Percentiles rank a stretch among this genome's conserved stretches.
Conservation (phyloP, 2,329 filamentous ascomycete genomes). For the Alternaria triticina region DNA sequence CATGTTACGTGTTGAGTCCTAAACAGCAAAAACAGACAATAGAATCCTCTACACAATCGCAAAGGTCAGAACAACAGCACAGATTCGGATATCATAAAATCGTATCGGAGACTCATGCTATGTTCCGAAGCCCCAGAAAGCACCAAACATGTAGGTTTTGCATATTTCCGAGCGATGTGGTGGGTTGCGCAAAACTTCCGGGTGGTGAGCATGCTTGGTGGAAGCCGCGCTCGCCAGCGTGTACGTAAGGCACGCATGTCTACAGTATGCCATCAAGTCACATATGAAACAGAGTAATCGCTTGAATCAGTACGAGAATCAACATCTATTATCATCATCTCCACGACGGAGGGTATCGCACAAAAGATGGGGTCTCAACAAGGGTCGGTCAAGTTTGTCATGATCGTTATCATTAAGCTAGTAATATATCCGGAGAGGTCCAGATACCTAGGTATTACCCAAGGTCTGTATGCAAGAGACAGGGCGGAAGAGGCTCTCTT, state of each 20-base stretch:
- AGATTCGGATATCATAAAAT: not conserved
- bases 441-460: not conserved
- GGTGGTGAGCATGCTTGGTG: not conserved
- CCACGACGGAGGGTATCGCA: not conserved
- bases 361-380: not conserved
- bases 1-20: not conserved
- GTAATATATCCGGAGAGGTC: not conserved
- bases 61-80: not conserved
- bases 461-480: not conserved
- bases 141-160: accelerated
- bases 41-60: accelerated
- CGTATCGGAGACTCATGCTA: accelerated
- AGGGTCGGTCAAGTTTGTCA: not conserved
- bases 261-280: not conserved
- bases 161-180: not conserved
- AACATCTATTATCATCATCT: not conserved
- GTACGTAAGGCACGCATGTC: not conserved
- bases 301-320: not conserved
- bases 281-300: accelerated
- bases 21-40: not conserved
- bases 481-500: not conserved
- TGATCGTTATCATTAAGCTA: not conserved
- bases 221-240: not conserved
- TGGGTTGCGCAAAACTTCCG: not conserved
- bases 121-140: accelerated